Percentiles rank a stretch among this genome's conserved stretches.
Evolutionary conservation across 129 eudicot species (phyloP).

Genomic region (Flaveria linearis): DNA sequence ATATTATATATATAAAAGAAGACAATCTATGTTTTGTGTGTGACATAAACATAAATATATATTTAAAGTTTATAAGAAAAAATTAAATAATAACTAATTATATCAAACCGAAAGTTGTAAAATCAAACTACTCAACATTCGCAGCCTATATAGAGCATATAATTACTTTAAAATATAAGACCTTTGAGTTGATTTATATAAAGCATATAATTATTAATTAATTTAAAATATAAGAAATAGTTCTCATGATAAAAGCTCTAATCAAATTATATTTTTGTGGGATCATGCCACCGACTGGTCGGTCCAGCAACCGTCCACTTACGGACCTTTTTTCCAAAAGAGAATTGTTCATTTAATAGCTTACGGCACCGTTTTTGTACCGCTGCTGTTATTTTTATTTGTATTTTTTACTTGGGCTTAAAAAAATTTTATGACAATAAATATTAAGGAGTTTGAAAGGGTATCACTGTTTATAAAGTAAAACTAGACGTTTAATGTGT

Average conservation of each 20-base stretch:
- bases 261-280: constrained; percentile 18
- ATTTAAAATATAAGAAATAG: too few relatives aligned
- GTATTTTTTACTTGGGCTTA: background rate
- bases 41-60: too few relatives aligned
- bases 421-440: background rate
- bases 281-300: constrained; percentile 38
- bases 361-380: constrained; percentile 1
- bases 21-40: too few relatives aligned
- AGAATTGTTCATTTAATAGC: background rate
- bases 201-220: too few relatives aligned
- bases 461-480: background rate
- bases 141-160: too few relatives aligned
- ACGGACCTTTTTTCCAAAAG: constrained; percentile 17
- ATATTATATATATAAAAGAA: too few relatives aligned
- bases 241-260: background rate
- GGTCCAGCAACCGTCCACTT: constrained; percentile 37
- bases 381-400: background rate
- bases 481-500: background rate
- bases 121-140: too few relatives aligned
- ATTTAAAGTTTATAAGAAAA: too few relatives aligned
- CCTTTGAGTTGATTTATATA: too few relatives aligned
- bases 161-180: too few relatives aligned
- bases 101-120: too few relatives aligned
- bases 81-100: too few relatives aligned
- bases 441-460: background rate